Percentiles rank a stretch among this genome's conserved stretches.
phyloP scores from a whole-genome alignment of 129 eudicot species.

The Helianthus annuus region HanXRQr2.0-SUNRISE NC_035437.2:17952062-17952561 shows the following conservation, averaged over 20 bases:
- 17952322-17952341: constrained; percentile 45
- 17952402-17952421: constrained; percentile 53
- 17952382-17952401: constrained; percentile 39
- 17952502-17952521: constrained; percentile 51
- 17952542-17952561: constrained; percentile 67
- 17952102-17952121: constrained; percentile 63
- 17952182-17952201: constrained; percentile 52
- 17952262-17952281: constrained; percentile 71
- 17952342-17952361: constrained; percentile 49
- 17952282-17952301: constrained; percentile 75
- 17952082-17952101: constrained; percentile 54
- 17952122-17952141: constrained; percentile 62
- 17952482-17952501: constrained; percentile 61
- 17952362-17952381: constrained; percentile 47
- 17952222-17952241: constrained; percentile 59
- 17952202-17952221: constrained; percentile 61
- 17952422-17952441: constrained; percentile 55
- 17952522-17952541: constrained; percentile 63
- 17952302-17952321: constrained; percentile 45
- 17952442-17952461: constrained; percentile 33
- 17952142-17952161: constrained; percentile 46
- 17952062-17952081: no score
- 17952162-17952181: constrained; percentile 45
- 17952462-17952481: constrained; percentile 43
- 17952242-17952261: constrained; percentile 71